Base-by-base conservation (phyloP, 176 grass and related monocot genomes). In the Avena insularis region DNA sequence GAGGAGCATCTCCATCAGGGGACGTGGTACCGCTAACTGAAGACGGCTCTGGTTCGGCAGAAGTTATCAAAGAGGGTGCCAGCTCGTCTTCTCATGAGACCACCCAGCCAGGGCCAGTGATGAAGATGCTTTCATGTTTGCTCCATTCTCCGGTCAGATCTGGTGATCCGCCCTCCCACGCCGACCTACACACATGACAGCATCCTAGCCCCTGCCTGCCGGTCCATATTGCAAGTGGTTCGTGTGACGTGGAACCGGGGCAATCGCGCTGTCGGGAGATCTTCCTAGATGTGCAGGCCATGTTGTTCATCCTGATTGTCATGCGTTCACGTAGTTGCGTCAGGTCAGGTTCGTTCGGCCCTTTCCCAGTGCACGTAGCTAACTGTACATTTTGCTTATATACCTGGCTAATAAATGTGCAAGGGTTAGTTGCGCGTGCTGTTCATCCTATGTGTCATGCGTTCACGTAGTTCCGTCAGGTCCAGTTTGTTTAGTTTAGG, bases 111-210 rank as follows among this genome's bases (percentile, higher is more conserved):
- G 80, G 47, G 46, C 79, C 46, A 48, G 88, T 76, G 57, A 88
- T 79, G 61, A 90, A 84, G 63, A 88, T 92, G 88, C 33, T 88
- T 72, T 74, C 85, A 71, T 92, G 88, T 33, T 80, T 92, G 78
- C 77, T 95, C 79, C 55, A 79, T 79, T 78, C 85, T 54, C 86
- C 76, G n/a, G 80, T 67, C 76, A 17, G 79, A 72, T 94, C 90
- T 66, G 46, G 86, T 78, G 75, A 64, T 6, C 53, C 78, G 21
- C n/a, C 78, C 46, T 67, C 84, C 81, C 33, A 35, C 61, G 62
- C 27, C 33, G n/a, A 86, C 70, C 21, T 79, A 48, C 13, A 12
- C 54, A 8, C 27, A 67, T 16, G 64, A 67, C 60, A 12, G 79
- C 60, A 62, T 53, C 16, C 53, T 82, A 19, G 13, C 6, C 47